Evolutionary conservation across 23 red algal genomes (phyloP), one percentile per base, ranked within the genome.

Genomic region (Agarophyton chilense): DNA sequence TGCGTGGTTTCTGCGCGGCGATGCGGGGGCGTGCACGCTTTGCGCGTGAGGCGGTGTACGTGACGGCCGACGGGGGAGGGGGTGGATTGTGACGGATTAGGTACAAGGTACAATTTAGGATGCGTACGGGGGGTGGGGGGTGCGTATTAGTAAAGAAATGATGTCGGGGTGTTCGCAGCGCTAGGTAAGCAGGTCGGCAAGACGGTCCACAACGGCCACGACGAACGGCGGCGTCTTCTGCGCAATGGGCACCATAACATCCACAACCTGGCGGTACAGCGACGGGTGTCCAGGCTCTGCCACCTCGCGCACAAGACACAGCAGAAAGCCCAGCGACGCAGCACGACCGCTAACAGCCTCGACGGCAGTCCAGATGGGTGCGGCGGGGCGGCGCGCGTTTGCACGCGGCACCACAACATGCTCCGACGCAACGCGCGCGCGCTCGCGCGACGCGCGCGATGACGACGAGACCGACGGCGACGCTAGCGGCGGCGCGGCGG

Each of bases 211-310:
- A 12, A 90, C 73, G 18, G 86, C 86, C 17, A 90, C 86, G 10
- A 90, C 51, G 53, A 90, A 90, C 7, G 86, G 86, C 22, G 86
- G 86, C 39, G 86, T 79, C 52, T 79, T 77, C 54, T 77, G 70
- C 16, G 86, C 86, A 57, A 90, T 90, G 6, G 86, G 86, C 17
- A 90, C 86, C 25, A 90, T 53, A 11, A 90, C 86, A 34, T 90
- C 86, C 12, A 78, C 86, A 1, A 90, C 86, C 73, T 90, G 86
- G 12, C 79, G 72, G 45, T 79, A 90, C 21, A 90, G 49, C 49
- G 68, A 60, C 41, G 86, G 86, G 49, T 90, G 86, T 4, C 86
- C 86, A 18, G 86, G 86, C 38, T 90, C 86, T 28, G 44, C 9
- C n/a, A 79, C 72, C 42, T 90, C 86, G 12, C 86, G 62, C 34